Evolutionary conservation across 345 rosid genomes (phyloP).

Genomic region (Eucalyptus erythrocorys): DNA sequence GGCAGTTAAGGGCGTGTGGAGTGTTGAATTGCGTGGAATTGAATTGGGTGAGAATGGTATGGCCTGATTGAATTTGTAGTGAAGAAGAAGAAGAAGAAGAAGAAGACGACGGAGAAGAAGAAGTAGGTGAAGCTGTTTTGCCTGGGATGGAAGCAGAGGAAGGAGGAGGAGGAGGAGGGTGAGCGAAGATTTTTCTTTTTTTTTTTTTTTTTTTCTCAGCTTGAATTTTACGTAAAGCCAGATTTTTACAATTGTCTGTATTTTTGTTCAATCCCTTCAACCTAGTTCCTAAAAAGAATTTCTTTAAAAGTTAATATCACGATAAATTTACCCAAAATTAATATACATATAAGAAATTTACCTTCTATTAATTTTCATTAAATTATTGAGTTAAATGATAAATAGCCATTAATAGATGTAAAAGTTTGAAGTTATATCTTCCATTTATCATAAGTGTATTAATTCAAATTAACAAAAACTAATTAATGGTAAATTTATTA

Average conservation of each 20-base stretch:
- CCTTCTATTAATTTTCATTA: rapidly evolving
- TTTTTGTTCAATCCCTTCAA: not conserved
- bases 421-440: rapidly evolving
- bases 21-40: not conserved
- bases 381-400: too few relatives aligned
- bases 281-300: not conserved
- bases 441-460: too few relatives aligned
- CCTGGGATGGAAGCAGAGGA: not conserved
- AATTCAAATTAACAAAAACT: not conserved
- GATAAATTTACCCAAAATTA: too few relatives aligned
- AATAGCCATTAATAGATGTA: too few relatives aligned
- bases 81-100: not conserved
- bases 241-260: not conserved
- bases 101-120: not conserved
- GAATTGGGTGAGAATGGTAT: not conserved
- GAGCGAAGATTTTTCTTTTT: not conserved
- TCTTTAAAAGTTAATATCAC: too few relatives aligned
- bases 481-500: too few relatives aligned
- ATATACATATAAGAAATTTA: too few relatives aligned
- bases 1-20: not conserved
- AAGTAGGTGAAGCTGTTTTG: not conserved
- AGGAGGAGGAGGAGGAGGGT: not conserved
- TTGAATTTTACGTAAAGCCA: not conserved
- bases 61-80: not conserved
- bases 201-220: not conserved